Conservation (phyloP, 345 rosid genomes). For the Geranium brycei region DNA sequence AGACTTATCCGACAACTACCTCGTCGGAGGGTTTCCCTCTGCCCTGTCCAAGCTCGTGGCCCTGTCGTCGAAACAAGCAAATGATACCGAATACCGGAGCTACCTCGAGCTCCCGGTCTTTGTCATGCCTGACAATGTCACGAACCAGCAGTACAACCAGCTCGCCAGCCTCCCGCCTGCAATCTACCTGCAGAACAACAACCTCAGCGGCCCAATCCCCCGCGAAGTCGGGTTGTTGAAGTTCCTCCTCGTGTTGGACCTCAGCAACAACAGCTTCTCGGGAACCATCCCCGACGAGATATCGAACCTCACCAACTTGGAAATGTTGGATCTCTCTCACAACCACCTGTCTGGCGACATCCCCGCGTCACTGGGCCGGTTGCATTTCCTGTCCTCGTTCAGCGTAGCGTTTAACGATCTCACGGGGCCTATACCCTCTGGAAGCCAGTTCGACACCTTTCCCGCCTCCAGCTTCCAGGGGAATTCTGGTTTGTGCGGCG, state of each 20-base stretch:
- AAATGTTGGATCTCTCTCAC: conserved; percentile 57
- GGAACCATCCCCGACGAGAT: conserved; percentile 67
- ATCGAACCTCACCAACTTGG: conserved; percentile 64
- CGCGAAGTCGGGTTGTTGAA: conserved; percentile 44
- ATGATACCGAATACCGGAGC: conserved; percentile 27
- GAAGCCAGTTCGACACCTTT: conserved; percentile 88
- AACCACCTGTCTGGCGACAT: conserved; percentile 60
- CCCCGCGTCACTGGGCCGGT: conserved; percentile 60
- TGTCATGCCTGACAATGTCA: conserved; percentile 55
- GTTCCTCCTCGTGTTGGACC: conserved; percentile 55
- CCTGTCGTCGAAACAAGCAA: conserved; percentile 32
- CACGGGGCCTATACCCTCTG: conserved; percentile 64
- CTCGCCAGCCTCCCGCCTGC: conserved; percentile 72
- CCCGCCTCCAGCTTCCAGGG: conserved; percentile 52
- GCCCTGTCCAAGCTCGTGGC: conserved; percentile 36
- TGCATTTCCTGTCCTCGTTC: conserved; percentile 77
- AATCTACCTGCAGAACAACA: conserved; percentile 47
- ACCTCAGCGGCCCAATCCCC: conserved; percentile 57
- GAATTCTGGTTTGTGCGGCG: conserved; percentile 60
- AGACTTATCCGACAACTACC: conserved; percentile 57
- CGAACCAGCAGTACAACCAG: conserved; percentile 75
- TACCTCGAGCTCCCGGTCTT: conserved; percentile 77
- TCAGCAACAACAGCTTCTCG: conserved; percentile 38
- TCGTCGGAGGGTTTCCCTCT: conserved; percentile 56
- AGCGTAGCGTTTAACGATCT: conserved; percentile 64